Percentiles rank a stretch among this genome's conserved stretches.
Evolutionary conservation across 2,329 filamentous ascomycete genomes (phyloP).

Genomic region (Monosporascus sp.): DNA sequence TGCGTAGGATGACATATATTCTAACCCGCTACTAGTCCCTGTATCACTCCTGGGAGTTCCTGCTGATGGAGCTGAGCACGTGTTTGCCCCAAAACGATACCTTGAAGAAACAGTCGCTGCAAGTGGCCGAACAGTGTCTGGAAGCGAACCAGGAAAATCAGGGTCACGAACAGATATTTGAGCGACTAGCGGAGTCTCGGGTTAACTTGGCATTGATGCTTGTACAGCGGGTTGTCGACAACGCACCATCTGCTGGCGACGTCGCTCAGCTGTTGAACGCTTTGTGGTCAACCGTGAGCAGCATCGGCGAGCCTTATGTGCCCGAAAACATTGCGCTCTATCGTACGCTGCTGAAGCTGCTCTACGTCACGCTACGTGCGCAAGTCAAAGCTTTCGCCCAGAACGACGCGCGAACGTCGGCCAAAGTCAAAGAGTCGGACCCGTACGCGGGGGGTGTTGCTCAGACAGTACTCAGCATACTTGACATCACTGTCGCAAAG

Average conservation of each 20-base stretch:
- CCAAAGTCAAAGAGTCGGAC: slow-evolving; percentile 25
- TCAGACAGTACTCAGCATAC: slow-evolving; percentile 69
- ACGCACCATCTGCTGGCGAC: slow-evolving; percentile 43
- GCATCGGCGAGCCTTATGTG: slow-evolving; percentile 49
- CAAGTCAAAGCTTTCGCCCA: slow-evolving; percentile 39
- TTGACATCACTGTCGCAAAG: slow-evolving; percentile 72
- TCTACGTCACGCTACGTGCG: slow-evolving; percentile 76
- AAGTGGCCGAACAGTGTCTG: slow-evolving; percentile 73
- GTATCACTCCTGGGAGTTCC: slow-evolving; percentile 83
- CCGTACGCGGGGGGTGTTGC: slow-evolving; percentile 42
- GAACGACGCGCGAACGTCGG: slow-evolving; percentile 15
- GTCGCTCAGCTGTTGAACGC: slow-evolving; percentile 47
- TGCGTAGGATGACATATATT: neutral
- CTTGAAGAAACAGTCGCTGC: slow-evolving; percentile 65
- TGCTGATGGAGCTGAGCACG: slow-evolving; percentile 77
- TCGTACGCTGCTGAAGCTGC: slow-evolving; percentile 73
- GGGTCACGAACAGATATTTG: slow-evolving; percentile 76
- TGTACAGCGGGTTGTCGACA: slow-evolving; percentile 71
- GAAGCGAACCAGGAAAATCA: slow-evolving; percentile 68
- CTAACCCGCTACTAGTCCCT: slow-evolving; percentile 53
- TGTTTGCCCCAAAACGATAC: slow-evolving; percentile 47
- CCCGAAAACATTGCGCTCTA: slow-evolving; percentile 63
- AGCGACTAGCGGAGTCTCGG: slow-evolving; percentile 68
- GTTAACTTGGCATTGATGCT: slow-evolving; percentile 79
- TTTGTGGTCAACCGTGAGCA: slow-evolving; percentile 48